Evolutionary conservation across 2,329 filamentous ascomycete species (phyloP), one percentile per base, ranked within the genome.

Genomic region (Diaporthe ilicicola): DNA sequence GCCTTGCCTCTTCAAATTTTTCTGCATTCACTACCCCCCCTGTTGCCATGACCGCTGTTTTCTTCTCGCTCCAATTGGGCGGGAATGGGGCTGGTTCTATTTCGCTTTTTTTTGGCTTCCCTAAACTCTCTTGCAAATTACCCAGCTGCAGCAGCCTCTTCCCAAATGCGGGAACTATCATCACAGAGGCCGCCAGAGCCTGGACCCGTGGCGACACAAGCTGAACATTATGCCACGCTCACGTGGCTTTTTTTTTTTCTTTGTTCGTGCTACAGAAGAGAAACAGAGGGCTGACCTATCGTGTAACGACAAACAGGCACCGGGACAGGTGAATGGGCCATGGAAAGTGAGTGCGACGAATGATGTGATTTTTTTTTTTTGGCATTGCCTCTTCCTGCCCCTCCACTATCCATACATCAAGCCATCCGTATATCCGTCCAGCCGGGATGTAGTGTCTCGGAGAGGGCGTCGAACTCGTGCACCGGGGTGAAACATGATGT

Each of bases 291-390:
- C 74, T 77, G 74, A 78, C 70, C 32, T 69, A 15, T 29, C 5
- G 37, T 62, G 51, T 62, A 48, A 64, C 62, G 70, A 64, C 15
- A 70, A 54, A 56, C 67, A 86, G 84, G 84, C 24, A 87, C 85
- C 6, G 86, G 86, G 13, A 87, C 85, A 12, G 86, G 86, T 2
- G 83, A 83, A 70, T 88, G 86, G 86, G 83, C 82, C 54, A 81
- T 86, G 55, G 83, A 87, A 73, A 76, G 85, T 87, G 77, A 81
- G 85, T 81, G 67, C 69, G 69, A 53, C 29, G 48, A 37, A 22
- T 27, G 37, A 22, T 46, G 24, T 55, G 32, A 67, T 73, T 70
- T 75, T 53, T 29, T 53, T 32, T 42, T 27, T 70, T 37, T 66
- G 37, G 15, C n/a, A 70, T 69, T 76, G 66, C 71, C 73, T 69